Evolutionary conservation across 352 stramenopile genomes (phyloP).

Genomic region (Phytophthora vignae): DNA sequence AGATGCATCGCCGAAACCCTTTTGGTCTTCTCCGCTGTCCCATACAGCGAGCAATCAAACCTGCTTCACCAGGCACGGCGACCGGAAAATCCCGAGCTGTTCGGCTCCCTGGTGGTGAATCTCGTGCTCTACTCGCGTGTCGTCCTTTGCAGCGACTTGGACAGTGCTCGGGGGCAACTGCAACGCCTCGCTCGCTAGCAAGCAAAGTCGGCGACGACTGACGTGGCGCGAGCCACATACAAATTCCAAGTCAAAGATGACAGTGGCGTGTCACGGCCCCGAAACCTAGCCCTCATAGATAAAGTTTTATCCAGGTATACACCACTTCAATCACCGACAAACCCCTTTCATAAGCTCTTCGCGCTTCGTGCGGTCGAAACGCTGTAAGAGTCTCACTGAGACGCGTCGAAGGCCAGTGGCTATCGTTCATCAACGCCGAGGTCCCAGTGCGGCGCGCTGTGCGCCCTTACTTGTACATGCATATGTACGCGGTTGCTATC

Average conservation of each 20-base stretch:
- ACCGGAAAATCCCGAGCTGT: constrained; percentile 30
- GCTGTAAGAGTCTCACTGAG: no score
- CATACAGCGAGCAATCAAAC: constrained; percentile 25
- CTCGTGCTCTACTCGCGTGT: constrained; percentile 1
- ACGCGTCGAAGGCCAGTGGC: no score
- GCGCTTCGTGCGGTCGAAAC: no score
- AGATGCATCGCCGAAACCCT: constrained; percentile 12
- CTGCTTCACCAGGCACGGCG: background rate
- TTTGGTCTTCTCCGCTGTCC: background rate
- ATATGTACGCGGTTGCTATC: no score
- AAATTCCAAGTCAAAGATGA: constrained; percentile 14
- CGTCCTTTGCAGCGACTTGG: constrained; percentile 26
- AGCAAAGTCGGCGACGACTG: constrained; percentile 13
- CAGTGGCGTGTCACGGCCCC: constrained; percentile 4
- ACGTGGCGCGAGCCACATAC: constrained; percentile 4
- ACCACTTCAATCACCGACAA: background rate
- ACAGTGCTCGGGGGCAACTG: constrained; percentile 19
- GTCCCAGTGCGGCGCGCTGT: no score
- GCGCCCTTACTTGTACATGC: no score
- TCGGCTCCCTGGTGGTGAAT: constrained; percentile 10
- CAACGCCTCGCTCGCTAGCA: constrained; percentile 12
- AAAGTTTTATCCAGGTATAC: background rate
- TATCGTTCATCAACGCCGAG: no score
- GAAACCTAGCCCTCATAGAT: constrained; percentile 11
- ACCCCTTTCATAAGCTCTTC: background rate